Evolutionary conservation across 352 stramenopile genomes (phyloP).

Genomic region (Globisporangium abappressorium): DNA sequence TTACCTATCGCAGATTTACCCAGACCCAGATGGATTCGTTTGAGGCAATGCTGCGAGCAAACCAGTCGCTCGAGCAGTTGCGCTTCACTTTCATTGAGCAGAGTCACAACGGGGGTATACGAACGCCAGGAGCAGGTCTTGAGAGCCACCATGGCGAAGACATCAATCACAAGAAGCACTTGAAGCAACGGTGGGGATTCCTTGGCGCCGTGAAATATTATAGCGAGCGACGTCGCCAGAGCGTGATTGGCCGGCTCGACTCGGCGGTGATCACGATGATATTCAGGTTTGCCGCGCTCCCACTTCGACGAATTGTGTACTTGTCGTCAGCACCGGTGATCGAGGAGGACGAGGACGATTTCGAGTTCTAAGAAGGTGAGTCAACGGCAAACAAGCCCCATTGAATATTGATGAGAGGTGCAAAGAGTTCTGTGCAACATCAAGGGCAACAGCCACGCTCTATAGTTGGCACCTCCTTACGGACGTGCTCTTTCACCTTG

Average conservation of each 20-base stretch:
- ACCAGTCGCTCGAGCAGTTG: background rate
- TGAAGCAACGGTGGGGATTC: background rate
- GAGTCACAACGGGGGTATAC: background rate
- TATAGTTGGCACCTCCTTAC: too few species aligned
- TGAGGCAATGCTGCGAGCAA: background rate
- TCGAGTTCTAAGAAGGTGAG: too few species aligned
- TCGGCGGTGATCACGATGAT: background rate
- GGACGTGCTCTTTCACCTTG: too few species aligned
- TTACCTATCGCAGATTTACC: too few species aligned
- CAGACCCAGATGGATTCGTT: background rate
- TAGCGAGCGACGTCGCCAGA: slow-evolving; percentile 92
- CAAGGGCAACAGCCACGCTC: too few species aligned
- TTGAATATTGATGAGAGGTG: too few species aligned
- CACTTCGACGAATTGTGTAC: background rate
- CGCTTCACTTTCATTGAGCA: background rate
- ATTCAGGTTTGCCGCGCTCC: background rate
- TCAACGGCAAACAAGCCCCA: too few species aligned
- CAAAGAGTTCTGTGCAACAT: too few species aligned
- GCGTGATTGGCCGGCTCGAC: background rate
- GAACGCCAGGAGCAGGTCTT: background rate
- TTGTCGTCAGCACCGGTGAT: too few species aligned
- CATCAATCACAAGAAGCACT: slow-evolving; percentile 28
- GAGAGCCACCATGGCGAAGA: slow-evolving; percentile 69
- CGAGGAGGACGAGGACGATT: too few species aligned
- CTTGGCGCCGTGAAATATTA: background rate